phyloP scores from a whole-genome alignment of 2,329 filamentous ascomycete genomes.

The Penicillium oxalicum region DNA sequence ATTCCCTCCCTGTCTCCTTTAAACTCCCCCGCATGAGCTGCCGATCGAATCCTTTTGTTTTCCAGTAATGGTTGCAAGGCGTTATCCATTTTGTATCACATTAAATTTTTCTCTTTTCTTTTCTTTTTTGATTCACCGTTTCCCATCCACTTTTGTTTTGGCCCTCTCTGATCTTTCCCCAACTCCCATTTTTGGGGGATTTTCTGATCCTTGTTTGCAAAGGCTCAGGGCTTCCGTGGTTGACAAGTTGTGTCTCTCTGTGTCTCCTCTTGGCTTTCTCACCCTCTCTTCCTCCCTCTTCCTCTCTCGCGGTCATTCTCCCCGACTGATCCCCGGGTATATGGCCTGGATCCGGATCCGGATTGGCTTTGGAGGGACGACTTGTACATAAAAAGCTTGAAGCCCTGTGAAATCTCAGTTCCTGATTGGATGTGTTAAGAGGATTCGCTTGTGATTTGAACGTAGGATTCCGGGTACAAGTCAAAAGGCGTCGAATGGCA shows the following conservation, averaged over 20 bases:
- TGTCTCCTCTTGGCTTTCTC: constrained; percentile 3
- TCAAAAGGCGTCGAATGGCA: background rate
- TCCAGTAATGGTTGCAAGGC: constrained; percentile 29
- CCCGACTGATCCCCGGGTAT: too few species aligned
- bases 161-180: constrained; percentile 15
- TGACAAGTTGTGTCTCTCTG: constrained; percentile 1
- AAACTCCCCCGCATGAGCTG: constrained; percentile 7
- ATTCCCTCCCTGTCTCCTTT: background rate
- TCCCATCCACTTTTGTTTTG: constrained; percentile 20
- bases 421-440: constrained; percentile 12
- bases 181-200: too few species aligned
- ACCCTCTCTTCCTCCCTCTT: constrained; percentile 5
- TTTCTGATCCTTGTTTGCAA: too few species aligned
- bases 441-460: background rate
- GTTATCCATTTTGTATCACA: constrained; percentile 32
- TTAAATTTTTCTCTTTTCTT: constrained; percentile 26
- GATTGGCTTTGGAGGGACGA: constrained; percentile 21
- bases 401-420: constrained; percentile 20
- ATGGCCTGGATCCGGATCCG: constrained; percentile 10
- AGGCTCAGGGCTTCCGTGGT: constrained; percentile 16
- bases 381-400: constrained; percentile 35
- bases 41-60: constrained; percentile 23
- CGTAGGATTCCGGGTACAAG: background rate
- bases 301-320: constrained; percentile 15
- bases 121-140: constrained; percentile 20